Evolutionary conservation across 805 yeast species (phyloP).

Genomic region (Ogataea pignaliae): DNA sequence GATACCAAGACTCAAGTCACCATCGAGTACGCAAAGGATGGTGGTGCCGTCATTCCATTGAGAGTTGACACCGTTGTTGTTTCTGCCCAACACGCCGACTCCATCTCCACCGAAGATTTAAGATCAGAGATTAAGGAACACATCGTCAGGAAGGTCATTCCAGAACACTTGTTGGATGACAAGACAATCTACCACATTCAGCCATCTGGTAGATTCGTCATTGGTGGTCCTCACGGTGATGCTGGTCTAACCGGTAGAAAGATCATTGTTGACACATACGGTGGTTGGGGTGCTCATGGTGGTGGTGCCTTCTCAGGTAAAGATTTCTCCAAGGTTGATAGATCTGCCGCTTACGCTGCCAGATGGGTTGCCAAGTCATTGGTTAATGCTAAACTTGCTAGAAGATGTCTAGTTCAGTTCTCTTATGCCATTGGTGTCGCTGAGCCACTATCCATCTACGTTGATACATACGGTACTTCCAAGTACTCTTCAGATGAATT

Average conservation of each 20-base stretch:
- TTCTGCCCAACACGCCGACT: slow-evolving; percentile 97
- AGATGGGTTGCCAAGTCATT: slow-evolving; percentile 99
- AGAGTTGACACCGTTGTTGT: slow-evolving; percentile 98
- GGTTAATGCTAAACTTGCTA: slow-evolving; percentile 90
- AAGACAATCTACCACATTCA: slow-evolving; percentile 97
- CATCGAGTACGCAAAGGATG: slow-evolving; percentile 88
- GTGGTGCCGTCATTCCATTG: slow-evolving; percentile 92
- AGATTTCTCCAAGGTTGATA: slow-evolving; percentile 99
- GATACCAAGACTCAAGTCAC: slow-evolving; percentile 99
- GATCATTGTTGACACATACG: slow-evolving; percentile 98
- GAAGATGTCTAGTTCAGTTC: slow-evolving; percentile 96
- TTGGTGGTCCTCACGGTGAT: slow-evolving; percentile 99
- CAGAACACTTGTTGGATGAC: slow-evolving; percentile 85
- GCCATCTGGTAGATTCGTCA: slow-evolving; percentile 99
- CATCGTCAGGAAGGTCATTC: slow-evolving; percentile 88
- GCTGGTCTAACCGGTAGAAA: slow-evolving; percentile 99
- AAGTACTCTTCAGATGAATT: slow-evolving; percentile 83
- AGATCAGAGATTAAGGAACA: slow-evolving; percentile 74
- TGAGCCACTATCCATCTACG: slow-evolving; percentile 96
- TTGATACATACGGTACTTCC: slow-evolving; percentile 98
- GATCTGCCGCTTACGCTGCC: slow-evolving; percentile 99
- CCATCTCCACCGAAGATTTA: slow-evolving; percentile 88
- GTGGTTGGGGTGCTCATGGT: slow-evolving; percentile 99
- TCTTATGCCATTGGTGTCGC: slow-evolving; percentile 99
- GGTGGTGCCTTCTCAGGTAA: slow-evolving; percentile 99